These are phyloP conservation scores for Beauveria sp. DNA, from an alignment of 2,329 filamentous ascomycete species.

Conservation along the genomic window DNA sequence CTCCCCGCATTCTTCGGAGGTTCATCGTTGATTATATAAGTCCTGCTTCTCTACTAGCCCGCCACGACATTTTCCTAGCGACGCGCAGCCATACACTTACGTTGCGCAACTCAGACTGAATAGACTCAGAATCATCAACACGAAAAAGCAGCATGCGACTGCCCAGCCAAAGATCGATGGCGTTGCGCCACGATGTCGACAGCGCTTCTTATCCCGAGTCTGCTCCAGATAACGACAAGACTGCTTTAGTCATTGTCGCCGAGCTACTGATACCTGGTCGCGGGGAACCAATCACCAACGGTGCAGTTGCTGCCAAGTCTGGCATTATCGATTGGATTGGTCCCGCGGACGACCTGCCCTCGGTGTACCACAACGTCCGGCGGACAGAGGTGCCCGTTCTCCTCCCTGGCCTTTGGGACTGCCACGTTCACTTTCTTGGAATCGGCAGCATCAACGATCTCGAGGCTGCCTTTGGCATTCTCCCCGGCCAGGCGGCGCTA, in stretches of 20 bases:
- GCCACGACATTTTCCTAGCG: background rate
- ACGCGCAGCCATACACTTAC: background rate
- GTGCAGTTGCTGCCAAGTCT: constrained; percentile 30
- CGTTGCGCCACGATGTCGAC: background rate
- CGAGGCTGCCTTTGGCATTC: constrained; percentile 16
- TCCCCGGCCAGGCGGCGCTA: constrained; percentile 21
- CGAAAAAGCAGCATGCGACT: background rate
- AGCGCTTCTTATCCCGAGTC: background rate
- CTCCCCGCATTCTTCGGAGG: background rate
- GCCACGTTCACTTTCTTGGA: constrained; percentile 36
- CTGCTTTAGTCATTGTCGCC: constrained; percentile 18
- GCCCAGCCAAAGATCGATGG: background rate
- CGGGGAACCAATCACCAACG: constrained; percentile 32
- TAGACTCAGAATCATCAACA: background rate
- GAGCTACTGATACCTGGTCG: constrained; percentile 40
- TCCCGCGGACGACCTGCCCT: constrained; percentile 21
- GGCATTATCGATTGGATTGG: constrained; percentile 35
- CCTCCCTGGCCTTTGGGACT: constrained; percentile 45
- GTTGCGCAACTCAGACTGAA: background rate
- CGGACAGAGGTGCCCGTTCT: constrained; percentile 31
- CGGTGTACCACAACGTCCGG: constrained; percentile 22
- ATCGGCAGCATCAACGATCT: constrained; percentile 16
- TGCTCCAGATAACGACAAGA: background rate
- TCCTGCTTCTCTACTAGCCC: background rate
- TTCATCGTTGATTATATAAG: background rate